phyloP scores from a whole-genome alignment of 2,329 filamentous ascomycete genomes.

The Diaporthe ilicicola region DNA sequence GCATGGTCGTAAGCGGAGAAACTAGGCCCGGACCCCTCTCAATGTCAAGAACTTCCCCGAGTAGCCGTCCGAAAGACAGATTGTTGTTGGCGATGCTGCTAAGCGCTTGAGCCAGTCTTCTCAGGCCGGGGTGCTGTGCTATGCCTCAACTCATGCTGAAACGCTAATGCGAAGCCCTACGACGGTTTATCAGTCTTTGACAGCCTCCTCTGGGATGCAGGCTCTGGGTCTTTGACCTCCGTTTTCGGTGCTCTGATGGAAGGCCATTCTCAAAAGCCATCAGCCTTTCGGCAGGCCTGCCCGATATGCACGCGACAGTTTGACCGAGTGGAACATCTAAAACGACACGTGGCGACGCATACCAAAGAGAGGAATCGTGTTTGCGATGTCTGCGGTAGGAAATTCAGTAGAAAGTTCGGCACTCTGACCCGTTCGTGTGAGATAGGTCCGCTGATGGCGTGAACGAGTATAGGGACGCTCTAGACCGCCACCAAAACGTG shows the following conservation, averaged over 20 bases:
- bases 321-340: constrained; percentile 26
- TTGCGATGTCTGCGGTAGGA: constrained; percentile 25
- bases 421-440: not conserved
- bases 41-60: not conserved
- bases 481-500: constrained; percentile 21
- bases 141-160: not conserved
- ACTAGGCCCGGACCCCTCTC: constrained; percentile 14
- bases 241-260: constrained; percentile 17
- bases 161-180: no score
- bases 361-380: constrained; percentile 23
- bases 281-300: constrained; percentile 13
- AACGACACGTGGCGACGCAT: constrained; percentile 25
- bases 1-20: constrained; percentile 1
- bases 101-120: no score
- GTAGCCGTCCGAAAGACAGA: no score
- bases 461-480: constrained; percentile 10
- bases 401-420: constrained; percentile 26
- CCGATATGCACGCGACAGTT: constrained; percentile 21
- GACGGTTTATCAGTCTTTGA: not conserved
- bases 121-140: no score
- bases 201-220: not conserved
- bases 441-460: not conserved
- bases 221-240: not conserved
- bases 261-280: not conserved
- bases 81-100: no score